Base-by-base conservation (phyloP, 2,329 filamentous ascomycete species). In the Fusarium sp. region DNA sequence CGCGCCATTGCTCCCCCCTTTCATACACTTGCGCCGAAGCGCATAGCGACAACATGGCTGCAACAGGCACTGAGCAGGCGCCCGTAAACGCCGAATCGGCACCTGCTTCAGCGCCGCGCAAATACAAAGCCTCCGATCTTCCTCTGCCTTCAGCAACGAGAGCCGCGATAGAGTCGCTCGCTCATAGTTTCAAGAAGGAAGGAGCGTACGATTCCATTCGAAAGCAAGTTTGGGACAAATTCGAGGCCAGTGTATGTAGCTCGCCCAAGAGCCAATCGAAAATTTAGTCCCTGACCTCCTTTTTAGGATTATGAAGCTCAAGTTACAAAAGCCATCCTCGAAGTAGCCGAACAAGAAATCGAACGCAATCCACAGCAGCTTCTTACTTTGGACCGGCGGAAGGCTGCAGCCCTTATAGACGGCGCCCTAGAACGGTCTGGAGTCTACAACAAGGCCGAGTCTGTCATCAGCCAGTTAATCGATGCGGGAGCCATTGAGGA, bases 101-200 rank as follows among this genome's bases (percentile, higher is more conserved):
- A 2, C 28, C 55, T 12, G 47, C 68, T 10, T 47, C 74, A 7
- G 65, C 67, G 28, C 56, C 73, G 2, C 78, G 81, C 73, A 92
- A 89, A 75, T 89, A 91, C 78, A 94, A 94, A 78, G 88, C 92
- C 4, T 91, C 91, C 0, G 93, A 95, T 73, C 85, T 95, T 16
- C 93, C 93, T 2, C 82, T 95, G 18, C 88, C 92, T 6, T 91
- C 91, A 4, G 87, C 89, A n/a, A 93, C 93, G 55, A 87, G 92
- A 69, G 87, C 88, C 2, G 90, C 91, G 2, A 94, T 95, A 60
- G 92, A 95, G 73, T 88, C 86, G 15, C 86, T 95, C 23, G 88
- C 92, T n/a, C 91, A 93, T 76, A 91, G 88, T 11, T 95, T 95
- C 83, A 95, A 95, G 81, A 95, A 95, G 82, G 94, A 94, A 80